Evolutionary conservation across 495 filamentous ascomycete genomes (phyloP).

Genomic region (Amphirosellinia nigrospora): DNA sequence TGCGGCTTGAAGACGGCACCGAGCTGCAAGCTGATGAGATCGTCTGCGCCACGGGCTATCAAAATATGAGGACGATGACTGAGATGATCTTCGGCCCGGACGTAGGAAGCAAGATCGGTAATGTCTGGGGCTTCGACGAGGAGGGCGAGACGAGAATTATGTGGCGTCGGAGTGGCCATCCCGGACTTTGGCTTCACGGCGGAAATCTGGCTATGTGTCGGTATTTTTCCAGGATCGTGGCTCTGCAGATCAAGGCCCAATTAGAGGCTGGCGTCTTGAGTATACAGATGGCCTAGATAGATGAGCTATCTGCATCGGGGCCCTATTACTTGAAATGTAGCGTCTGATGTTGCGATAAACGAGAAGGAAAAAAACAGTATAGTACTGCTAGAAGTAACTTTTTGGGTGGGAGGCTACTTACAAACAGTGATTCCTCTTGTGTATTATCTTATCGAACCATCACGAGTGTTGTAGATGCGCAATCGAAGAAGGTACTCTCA

Average conservation of each 20-base stretch:
- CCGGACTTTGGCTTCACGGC: conserved; percentile 84
- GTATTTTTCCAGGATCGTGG: conserved; percentile 73
- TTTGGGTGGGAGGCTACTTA: no score
- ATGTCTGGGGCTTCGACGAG: conserved; percentile 80
- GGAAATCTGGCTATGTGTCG: conserved; percentile 78
- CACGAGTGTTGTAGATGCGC: no score
- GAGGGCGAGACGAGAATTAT: conserved; percentile 78
- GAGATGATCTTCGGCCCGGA: conserved; percentile 72
- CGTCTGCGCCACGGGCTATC: conserved; percentile 82
- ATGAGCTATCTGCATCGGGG: no score
- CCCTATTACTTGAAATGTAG: no score
- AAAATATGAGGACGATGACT: conserved; percentile 73
- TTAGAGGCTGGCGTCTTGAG: conserved; percentile 54
- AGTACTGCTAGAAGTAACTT: no score
- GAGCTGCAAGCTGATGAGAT: conserved; percentile 79
- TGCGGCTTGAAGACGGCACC: conserved; percentile 71
- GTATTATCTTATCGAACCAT: no score
- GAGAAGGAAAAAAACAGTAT: no score
- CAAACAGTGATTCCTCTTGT: no score
- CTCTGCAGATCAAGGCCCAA: conserved; percentile 75
- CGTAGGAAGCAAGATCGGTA: conserved; percentile 66
- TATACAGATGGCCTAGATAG: background rate
- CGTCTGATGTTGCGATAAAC: no score
- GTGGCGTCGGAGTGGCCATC: conserved; percentile 74
- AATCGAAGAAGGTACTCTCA: no score